Percentiles rank a stretch among this genome's conserved stretches.
Conservation (phyloP, 306 rosid species). For the Ochetophila trinervis region DNA sequence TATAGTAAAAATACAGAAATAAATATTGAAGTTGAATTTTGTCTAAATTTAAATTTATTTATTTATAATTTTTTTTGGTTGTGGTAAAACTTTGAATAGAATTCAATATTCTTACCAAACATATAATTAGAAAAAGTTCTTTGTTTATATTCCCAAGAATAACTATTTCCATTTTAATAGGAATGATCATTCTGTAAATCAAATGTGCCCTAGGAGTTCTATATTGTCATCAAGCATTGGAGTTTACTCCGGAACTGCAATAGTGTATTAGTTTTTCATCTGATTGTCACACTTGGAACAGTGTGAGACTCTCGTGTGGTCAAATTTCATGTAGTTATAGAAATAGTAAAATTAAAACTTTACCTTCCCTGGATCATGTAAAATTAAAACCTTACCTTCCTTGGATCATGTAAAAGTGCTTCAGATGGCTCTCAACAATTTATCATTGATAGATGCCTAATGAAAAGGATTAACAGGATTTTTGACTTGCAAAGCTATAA, state of each 20-base stretch:
- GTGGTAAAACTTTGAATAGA: too few relatives aligned
- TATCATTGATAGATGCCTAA: neutral
- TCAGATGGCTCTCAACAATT: neutral
- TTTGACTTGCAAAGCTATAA: neutral
- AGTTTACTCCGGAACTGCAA: conserved; percentile 18
- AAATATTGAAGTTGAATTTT: too few relatives aligned
- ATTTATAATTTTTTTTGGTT: too few relatives aligned
- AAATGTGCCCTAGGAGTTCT: too few relatives aligned
- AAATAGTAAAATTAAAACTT: too few relatives aligned
- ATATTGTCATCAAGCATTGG: conserved; percentile 19
- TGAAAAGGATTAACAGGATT: neutral
- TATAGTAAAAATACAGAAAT: too few relatives aligned
- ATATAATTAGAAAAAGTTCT: too few relatives aligned
- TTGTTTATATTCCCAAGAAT: too few relatives aligned
- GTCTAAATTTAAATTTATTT: too few relatives aligned
- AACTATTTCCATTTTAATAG: too few relatives aligned
- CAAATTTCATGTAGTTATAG: conserved; percentile 2
- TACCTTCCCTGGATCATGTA: conserved; percentile 5
- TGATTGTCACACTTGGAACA: conserved; percentile 19
- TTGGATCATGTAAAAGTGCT: conserved; percentile 10
- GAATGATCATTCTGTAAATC: too few relatives aligned
- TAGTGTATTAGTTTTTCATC: conserved; percentile 6
- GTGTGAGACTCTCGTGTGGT: conserved; percentile 24
- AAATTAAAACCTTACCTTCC: neutral
- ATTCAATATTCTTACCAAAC: too few relatives aligned